Conservation (phyloP, 2,329 filamentous ascomycete species). For the Zelopaecilomyces penicillatus region DNA sequence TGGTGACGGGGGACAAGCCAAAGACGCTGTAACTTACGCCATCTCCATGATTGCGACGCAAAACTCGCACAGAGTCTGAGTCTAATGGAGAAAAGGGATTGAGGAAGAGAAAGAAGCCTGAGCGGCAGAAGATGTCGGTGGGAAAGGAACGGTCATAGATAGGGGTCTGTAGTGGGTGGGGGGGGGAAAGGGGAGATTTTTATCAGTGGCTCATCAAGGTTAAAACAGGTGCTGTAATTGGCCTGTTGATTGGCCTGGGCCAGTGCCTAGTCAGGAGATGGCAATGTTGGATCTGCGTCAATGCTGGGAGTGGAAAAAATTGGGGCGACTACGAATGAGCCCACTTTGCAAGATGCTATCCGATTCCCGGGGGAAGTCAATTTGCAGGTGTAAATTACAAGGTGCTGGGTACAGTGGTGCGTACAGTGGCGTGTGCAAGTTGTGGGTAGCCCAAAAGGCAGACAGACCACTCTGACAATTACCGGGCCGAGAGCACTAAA, state of each 20-base stretch:
- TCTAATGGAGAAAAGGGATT: neutral
- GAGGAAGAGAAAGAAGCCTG: neutral
- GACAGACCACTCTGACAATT: too few species aligned
- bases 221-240: constrained; percentile 3
- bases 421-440: too few species aligned
- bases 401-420: too few species aligned
- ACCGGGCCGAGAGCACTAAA: too few species aligned
- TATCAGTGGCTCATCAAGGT: constrained; percentile 4
- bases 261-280: constrained; percentile 12
- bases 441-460: too few species aligned
- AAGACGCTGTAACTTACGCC: constrained; percentile 18
- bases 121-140: constrained; percentile 7
- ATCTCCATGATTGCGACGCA: constrained; percentile 24
- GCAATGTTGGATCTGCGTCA: constrained; percentile 3
- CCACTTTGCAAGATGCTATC: constrained; percentile 3
- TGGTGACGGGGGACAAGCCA: constrained; percentile 13
- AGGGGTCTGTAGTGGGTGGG: constrained; percentile 3
- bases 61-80: neutral
- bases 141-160: constrained; percentile 1
- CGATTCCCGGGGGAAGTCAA: constrained; percentile 3
- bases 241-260: neutral
- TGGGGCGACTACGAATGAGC: constrained; percentile 5
- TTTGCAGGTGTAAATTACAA: too few species aligned
- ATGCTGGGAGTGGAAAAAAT: constrained; percentile 1
- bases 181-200: constrained; percentile 11